Percentiles rank a stretch among this genome's conserved stretches.
Evolutionary conservation across 106 monocot genomes (phyloP).

Genomic region (Dendrobium huoshanense): DNA sequence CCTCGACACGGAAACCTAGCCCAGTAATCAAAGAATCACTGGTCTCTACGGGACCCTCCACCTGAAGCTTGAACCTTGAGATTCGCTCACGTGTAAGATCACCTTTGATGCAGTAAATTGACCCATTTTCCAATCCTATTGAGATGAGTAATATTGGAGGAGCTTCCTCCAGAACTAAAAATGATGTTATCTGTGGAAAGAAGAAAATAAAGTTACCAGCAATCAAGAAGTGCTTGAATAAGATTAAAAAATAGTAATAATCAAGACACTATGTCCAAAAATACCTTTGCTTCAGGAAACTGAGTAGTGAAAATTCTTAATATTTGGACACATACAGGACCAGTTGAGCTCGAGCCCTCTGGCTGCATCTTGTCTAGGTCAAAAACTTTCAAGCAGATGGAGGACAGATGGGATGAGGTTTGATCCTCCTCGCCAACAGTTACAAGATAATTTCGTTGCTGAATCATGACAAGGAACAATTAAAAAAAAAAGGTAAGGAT

Average conservation of each 20-base stretch:
- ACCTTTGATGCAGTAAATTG: conserved; percentile 94
- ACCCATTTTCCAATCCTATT: conserved; percentile 82
- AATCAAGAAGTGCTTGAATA: background rate
- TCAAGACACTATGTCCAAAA: background rate
- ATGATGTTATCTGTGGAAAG: conserved; percentile 77
- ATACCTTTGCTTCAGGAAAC: conserved; percentile 81
- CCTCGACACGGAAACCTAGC: conserved; percentile 72
- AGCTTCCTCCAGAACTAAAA: conserved; percentile 91
- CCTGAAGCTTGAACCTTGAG: conserved; percentile 72
- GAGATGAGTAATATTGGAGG: conserved; percentile 79
- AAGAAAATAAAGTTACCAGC: background rate
- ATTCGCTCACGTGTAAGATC: conserved; percentile 95
- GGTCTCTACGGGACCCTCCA: conserved; percentile 42
- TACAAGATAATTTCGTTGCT: conserved; percentile 88
- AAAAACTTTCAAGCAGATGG: conserved; percentile 78
- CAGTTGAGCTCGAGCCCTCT: conserved; percentile 77
- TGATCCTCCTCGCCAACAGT: conserved; percentile 94
- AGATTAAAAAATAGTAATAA: background rate
- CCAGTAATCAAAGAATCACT: conserved; percentile 55
- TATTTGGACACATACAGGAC: conserved; percentile 83
- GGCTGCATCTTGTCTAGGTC: conserved; percentile 91
- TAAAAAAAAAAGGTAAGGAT: background rate
- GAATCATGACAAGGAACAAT: conserved; percentile 16
- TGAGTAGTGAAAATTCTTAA: conserved; percentile 83
- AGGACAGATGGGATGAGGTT: conserved; percentile 48